phyloP scores from a whole-genome alignment of 768 basidiomycete species.

The Leucocoprinus birnbaumii region DNA sequence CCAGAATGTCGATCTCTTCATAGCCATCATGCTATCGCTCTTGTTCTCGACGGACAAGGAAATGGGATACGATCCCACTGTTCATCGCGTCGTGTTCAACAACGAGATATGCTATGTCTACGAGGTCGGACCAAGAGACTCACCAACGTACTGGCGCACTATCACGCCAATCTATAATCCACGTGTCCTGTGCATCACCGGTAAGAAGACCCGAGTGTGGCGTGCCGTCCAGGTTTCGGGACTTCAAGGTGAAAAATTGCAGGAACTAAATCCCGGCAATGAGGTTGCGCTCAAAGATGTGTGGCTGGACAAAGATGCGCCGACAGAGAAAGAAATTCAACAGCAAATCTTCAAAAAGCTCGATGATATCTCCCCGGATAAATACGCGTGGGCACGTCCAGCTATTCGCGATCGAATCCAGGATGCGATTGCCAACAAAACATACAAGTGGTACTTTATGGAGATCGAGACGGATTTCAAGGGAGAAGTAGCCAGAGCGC shows the following conservation, averaged over 20 bases:
- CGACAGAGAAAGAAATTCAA: slow-evolving; percentile 15
- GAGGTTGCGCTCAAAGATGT: slow-evolving; percentile 17
- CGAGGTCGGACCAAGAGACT: background rate
- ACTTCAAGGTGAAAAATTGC: too few relatives aligned
- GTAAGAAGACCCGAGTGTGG: slow-evolving; percentile 15
- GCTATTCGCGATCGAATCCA: too few relatives aligned
- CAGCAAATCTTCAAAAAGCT: slow-evolving; percentile 11
- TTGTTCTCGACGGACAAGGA: background rate
- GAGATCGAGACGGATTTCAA: too few relatives aligned
- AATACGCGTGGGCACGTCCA: too few relatives aligned
- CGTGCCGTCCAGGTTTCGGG: slow-evolving; percentile 7
- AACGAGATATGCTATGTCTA: background rate
- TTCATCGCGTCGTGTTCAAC: background rate
- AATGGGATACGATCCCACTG: slow-evolving; percentile 7
- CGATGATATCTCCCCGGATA: too few relatives aligned
- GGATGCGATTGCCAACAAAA: too few relatives aligned
- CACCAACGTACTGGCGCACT: background rate
- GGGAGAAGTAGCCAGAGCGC: too few relatives aligned
- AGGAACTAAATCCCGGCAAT: too few relatives aligned
- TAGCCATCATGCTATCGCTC: background rate
- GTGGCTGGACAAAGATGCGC: slow-evolving; percentile 14
- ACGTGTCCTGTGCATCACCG: slow-evolving; percentile 10
- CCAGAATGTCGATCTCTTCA: background rate
- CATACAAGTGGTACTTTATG: too few relatives aligned
- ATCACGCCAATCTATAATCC: background rate